Conservation (phyloP, 345 rosid genomes). For the Salix purpurea region DNA sequence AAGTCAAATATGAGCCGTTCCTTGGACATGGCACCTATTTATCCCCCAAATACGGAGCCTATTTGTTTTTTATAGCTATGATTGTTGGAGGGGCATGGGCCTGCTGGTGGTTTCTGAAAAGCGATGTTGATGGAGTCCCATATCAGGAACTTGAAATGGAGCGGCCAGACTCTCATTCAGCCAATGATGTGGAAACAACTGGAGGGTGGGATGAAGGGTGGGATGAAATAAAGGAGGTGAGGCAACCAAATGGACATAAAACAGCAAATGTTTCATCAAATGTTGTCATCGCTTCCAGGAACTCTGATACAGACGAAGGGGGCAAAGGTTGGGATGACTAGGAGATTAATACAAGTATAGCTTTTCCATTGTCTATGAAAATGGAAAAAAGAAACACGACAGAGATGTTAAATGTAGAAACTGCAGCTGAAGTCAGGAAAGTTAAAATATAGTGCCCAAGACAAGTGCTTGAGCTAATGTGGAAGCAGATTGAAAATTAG, state of each 20-base stretch:
- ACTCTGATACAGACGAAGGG: slow-evolving; percentile 19
- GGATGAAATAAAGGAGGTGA: slow-evolving; percentile 31
- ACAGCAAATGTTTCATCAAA: slow-evolving; percentile 20
- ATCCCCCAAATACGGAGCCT: slow-evolving; percentile 33
- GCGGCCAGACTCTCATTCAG: slow-evolving; percentile 9
- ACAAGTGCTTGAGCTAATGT: background rate
- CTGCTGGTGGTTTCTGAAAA: slow-evolving; percentile 22
- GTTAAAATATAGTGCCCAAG: background rate
- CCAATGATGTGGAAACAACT: slow-evolving; percentile 18
- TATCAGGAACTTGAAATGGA: slow-evolving; percentile 39
- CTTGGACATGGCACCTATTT: background rate
- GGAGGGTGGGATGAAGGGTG: slow-evolving; percentile 36
- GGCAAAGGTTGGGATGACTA: slow-evolving; percentile 29
- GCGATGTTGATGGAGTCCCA: slow-evolving; percentile 3
- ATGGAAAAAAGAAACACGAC: background rate
- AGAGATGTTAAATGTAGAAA: background rate
- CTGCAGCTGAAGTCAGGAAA: background rate
- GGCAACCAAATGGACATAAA: slow-evolving; percentile 14
- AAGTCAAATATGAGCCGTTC: slow-evolving; percentile 8
- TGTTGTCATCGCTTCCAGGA: slow-evolving; percentile 8
- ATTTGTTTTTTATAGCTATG: slow-evolving; percentile 24
- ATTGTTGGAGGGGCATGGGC: slow-evolving; percentile 28
- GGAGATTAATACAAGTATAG: background rate
- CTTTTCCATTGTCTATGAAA: background rate
- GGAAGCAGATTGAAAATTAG: background rate